Conservation (phyloP, 2,329 filamentous ascomycete species). For the Monilinia fructicola region DNA sequence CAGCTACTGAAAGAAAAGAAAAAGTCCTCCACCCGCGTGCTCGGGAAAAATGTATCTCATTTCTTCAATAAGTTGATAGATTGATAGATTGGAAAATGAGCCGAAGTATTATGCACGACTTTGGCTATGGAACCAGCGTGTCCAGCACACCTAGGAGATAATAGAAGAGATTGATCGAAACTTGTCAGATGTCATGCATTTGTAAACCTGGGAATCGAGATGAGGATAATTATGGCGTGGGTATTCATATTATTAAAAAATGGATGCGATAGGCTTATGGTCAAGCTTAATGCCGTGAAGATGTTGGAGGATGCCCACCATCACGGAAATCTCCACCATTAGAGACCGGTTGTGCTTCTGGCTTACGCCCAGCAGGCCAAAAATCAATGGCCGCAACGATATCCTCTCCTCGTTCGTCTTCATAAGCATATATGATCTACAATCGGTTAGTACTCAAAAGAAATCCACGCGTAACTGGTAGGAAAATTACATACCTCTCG, state of each 20-base stretch:
- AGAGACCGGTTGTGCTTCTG: conserved; percentile 32
- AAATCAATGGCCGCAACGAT: conserved; percentile 95
- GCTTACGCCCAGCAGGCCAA: conserved; percentile 55
- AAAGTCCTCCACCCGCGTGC: conserved; percentile 18
- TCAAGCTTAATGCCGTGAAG: conserved; percentile 34
- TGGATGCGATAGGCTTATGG: conserved; percentile 12
- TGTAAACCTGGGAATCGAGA: conserved; percentile 20
- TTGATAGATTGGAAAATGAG: conserved; percentile 20
- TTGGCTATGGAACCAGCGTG: conserved; percentile 22
- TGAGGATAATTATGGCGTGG: conserved; percentile 21
- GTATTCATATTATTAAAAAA: conserved; percentile 22
- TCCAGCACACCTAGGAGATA: conserved; percentile 24
- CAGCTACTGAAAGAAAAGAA: conserved; percentile 5
- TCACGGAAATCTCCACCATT: conserved; percentile 27
- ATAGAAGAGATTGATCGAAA: conserved; percentile 22
- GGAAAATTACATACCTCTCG: conserved; percentile 70
- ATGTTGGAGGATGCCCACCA: conserved; percentile 32
- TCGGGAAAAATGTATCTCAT: conserved; percentile 19
- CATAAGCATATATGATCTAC: conserved; percentile 95
- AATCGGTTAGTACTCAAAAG: conserved; percentile 29
- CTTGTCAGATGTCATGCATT: conserved; percentile 22
- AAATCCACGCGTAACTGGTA: conserved; percentile 9
- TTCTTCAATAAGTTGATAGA: conserved; percentile 17
- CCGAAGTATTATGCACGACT: conserved; percentile 23
- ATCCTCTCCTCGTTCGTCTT: conserved; percentile 91